Conservation (phyloP, 1,139 yeast species). For the Protomyces gravidus region DNA sequence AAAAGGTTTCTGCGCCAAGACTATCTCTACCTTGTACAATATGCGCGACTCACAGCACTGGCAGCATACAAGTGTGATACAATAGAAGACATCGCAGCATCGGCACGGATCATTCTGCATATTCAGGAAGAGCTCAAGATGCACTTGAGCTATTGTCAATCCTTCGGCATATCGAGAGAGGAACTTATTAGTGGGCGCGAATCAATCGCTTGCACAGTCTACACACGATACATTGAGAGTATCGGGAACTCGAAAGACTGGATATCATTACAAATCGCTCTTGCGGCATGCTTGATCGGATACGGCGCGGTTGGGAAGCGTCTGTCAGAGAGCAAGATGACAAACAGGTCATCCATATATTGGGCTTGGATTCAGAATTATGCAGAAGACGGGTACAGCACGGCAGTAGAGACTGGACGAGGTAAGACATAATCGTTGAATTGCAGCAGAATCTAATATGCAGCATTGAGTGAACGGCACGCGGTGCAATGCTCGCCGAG, state of each 20-base stretch:
- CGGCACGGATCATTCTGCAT: slow-evolving; percentile 51
- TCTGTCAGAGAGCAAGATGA: not conserved
- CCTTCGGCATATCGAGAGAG: slow-evolving; percentile 48
- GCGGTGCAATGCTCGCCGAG: slow-evolving; percentile 6
- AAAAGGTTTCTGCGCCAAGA: slow-evolving; percentile 65
- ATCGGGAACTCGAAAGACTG: slow-evolving; percentile 27
- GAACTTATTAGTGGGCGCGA: slow-evolving; percentile 50
- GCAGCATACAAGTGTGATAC: slow-evolving; percentile 56
- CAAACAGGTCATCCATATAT: slow-evolving; percentile 40
- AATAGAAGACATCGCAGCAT: slow-evolving; percentile 48
- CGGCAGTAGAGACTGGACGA: slow-evolving; percentile 51
- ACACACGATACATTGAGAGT: slow-evolving; percentile 54
- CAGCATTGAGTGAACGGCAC: slow-evolving; percentile 14
- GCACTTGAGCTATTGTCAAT: slow-evolving; percentile 53
- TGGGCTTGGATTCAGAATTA: slow-evolving; percentile 62
- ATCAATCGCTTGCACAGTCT: slow-evolving; percentile 55
- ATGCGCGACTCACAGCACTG: slow-evolving; percentile 63
- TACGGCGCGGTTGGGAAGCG: slow-evolving; percentile 28
- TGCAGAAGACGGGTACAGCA: slow-evolving; percentile 52
- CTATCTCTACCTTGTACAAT: slow-evolving; percentile 62
- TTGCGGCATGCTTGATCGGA: slow-evolving; percentile 29
- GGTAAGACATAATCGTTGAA: not conserved
- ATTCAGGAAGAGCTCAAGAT: slow-evolving; percentile 55
- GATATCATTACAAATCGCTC: slow-evolving; percentile 30
- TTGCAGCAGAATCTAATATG: not conserved